Evolutionary conservation across 1,284 basidiomycete species (phyloP).

Genomic region (Marasmius fiardii): DNA sequence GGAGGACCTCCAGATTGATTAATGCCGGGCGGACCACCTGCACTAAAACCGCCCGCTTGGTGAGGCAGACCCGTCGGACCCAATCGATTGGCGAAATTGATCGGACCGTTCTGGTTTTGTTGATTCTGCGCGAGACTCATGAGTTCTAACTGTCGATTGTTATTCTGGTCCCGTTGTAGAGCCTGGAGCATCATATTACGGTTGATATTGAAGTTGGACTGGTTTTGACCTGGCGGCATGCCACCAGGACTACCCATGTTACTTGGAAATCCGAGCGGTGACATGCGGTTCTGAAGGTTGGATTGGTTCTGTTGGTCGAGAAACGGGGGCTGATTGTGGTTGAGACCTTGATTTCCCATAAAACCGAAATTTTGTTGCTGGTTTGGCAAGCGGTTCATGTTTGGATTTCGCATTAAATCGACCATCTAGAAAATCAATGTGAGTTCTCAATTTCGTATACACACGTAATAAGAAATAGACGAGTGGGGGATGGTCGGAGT

Average conservation of each 20-base stretch:
- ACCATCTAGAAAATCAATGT: slow-evolving; percentile 36
- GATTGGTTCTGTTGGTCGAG: slow-evolving; percentile 37
- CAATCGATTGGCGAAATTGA: slow-evolving; percentile 34
- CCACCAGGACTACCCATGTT: slow-evolving; percentile 8
- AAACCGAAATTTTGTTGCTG: slow-evolving; percentile 44
- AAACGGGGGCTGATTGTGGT: slow-evolving; percentile 32
- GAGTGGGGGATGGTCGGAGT: slow-evolving; percentile 8
- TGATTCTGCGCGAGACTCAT: slow-evolving; percentile 44
- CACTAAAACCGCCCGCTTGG: slow-evolving; percentile 14
- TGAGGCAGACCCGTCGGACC: slow-evolving; percentile 25
- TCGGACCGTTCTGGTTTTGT: slow-evolving; percentile 39
- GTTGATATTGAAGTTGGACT: slow-evolving; percentile 28
- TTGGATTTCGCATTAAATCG: slow-evolving; percentile 44
- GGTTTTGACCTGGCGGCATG: slow-evolving; percentile 22
- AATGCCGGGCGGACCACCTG: slow-evolving; percentile 11
- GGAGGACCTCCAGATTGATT: slow-evolving; percentile 2
- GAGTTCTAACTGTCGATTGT: slow-evolving; percentile 44
- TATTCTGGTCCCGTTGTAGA: slow-evolving; percentile 28
- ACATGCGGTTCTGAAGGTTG: slow-evolving; percentile 37
- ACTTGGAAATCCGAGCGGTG: slow-evolving; percentile 34
- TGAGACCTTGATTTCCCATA: slow-evolving; percentile 11
- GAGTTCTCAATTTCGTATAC: slow-evolving; percentile 17
- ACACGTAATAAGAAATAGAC: slow-evolving; percentile 11
- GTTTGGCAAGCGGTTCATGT: slow-evolving; percentile 32
- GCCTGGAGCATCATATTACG: slow-evolving; percentile 37